Base-by-base conservation (phyloP, 495 filamentous ascomycete species). In the Tuber aestivum region DNA sequence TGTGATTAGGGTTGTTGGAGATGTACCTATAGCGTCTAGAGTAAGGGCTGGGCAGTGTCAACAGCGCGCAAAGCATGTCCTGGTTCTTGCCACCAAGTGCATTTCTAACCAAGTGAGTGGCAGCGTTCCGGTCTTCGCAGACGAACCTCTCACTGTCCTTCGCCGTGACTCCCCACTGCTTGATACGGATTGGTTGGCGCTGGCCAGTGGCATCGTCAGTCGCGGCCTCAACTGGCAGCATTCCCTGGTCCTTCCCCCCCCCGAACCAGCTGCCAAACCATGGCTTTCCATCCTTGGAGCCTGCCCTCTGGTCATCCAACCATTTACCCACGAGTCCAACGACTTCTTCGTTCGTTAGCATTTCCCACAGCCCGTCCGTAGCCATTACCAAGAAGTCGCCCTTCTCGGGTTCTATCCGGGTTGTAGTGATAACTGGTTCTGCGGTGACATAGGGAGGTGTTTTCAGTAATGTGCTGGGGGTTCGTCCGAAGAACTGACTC, bases 271-370 rank as follows among this genome's bases (percentile, higher is more conserved):
- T 75, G 23, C 86, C 83, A 73, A 89, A 88, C 85, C 87, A 88
- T 70, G 86, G 85, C 79, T 80, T 80, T 7, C 79, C 71, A 77
- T 85, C 87, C 41, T 82, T 80, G 71, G 78, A 84, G 72, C 77
- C 82, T 23, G 85, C 82, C 70, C 87, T 84, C 79, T 94, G 92
- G 69, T 90, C 87, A 82, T 99, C 95, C 50, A 99, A 87, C 96
- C 96, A 99, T 83, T 95, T 92, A 4, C 95, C 96, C 20, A 99
- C 96, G 10, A 99, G 87, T 0, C 96, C 96, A 70, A 99, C 91
- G 1, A 97, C 96, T 85, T 99, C 96, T 82, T 99, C 96, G 82
- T 97, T 99, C 71, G 93, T 97, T 71, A 99, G 86, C 95, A 98
- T 98, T 85, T 99, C 96, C 95, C 96, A 99, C 20, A 99, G 87